Conservation (phyloP, 345 rosid species). For the Bretschneidera sinensis region DNA sequence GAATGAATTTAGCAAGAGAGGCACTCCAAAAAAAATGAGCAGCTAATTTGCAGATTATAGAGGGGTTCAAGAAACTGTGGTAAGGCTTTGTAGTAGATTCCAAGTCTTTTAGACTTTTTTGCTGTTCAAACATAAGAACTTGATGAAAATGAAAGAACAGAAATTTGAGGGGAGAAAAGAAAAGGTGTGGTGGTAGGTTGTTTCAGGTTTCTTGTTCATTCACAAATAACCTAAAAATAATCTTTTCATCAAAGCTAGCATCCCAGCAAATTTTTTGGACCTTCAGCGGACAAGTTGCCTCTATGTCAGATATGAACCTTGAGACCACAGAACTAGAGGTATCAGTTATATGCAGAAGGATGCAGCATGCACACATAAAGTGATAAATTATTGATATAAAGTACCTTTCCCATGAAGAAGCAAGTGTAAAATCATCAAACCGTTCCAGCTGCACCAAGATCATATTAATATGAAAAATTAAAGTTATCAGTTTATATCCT, state of each 20-base stretch:
- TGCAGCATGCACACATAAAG: neutral
- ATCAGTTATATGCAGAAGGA: neutral
- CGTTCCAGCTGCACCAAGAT: constrained; percentile 57
- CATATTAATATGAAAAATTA: neutral
- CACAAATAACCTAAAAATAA: neutral
- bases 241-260: constrained; percentile 11
- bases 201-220: neutral
- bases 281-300: constrained; percentile 88
- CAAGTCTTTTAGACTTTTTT: too few relatives aligned
- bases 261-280: constrained; percentile 81
- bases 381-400: neutral
- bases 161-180: neutral
- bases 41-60: neutral
- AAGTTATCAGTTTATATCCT: neutral
- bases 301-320: constrained; percentile 95
- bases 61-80: too few relatives aligned
- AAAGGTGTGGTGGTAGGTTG: neutral
- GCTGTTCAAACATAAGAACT: too few relatives aligned
- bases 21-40: neutral
- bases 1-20: neutral
- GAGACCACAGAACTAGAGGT: constrained; percentile 1
- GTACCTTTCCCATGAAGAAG: constrained; percentile 97
- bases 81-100: too few relatives aligned
- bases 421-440: constrained; percentile 95
- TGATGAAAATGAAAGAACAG: too few relatives aligned